Evolutionary conservation across 306 rosid genomes (phyloP), one percentile per base, ranked within the genome.

Genomic region (Benincasa hispida): DNA sequence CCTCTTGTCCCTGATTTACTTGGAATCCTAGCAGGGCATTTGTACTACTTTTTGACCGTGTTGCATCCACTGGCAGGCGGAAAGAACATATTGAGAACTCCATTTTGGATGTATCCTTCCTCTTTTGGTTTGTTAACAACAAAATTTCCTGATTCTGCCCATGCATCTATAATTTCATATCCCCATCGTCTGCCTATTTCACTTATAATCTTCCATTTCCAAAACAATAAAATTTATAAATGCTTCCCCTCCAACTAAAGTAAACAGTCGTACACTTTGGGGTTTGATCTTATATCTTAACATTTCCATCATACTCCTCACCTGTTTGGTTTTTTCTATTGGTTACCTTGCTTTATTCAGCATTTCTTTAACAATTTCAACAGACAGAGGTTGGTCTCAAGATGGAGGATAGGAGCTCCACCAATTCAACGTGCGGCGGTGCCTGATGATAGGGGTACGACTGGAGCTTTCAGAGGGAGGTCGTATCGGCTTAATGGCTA

Each of bases 41-140:
- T 92, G 3, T 92, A 89, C 86, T 92, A 92, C 91, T 94, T 94
- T 82, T 87, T 94, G 89, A 94, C 97, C 2, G 96, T 94, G 79
- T 81, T 94, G 84, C 96, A 94, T 86, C 97, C 97, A 22, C 85
- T 92, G 74, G 91, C 99, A 6, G 93, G 96, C 79, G 97, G 99
- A 66, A 90, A 79, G 81, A 87, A 87, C 84, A 81, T 92, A 61
- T 72, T 94, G 76, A 82, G 77, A 87, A 94, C 97, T 83, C 99
- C 99, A 48, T 42, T 75, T 47, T 94, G 96, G 99, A 91, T 92
- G 99, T 94, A 94, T 94, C 99, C 99, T 90, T 87, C 3, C 61
- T 56, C 28, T 55, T 57, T 61, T 83, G 41, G 48, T 72, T 58
- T 68, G 32, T 72, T 61, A 57, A 73, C 35, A 25, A 17, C 10